Evolutionary conservation across 768 basidiomycete species (phyloP), one percentile per base, ranked within the genome.

Genomic region (Rhodotorula kratochvilovae): DNA sequence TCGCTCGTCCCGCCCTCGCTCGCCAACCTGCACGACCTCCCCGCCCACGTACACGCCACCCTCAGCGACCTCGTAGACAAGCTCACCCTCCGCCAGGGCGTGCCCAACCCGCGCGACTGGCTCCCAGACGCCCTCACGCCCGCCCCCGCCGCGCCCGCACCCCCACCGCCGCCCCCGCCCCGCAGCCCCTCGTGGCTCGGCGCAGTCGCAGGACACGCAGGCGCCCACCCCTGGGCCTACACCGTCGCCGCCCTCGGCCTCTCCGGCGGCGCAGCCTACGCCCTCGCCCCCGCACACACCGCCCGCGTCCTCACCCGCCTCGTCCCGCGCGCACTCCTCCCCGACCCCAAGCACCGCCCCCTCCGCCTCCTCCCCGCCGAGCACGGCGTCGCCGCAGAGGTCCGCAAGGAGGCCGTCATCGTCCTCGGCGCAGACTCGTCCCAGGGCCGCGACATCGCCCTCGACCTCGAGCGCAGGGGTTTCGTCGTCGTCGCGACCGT

Each of bases 401-500:
- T 70, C 17, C n/a, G 77, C 31, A 71, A 73, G 25, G 76, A 78
- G 56, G 70, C 67, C n/a, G 68, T 72, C 39, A 50, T 92, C 48
- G 84, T 92, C 36, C 84, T 92, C 51, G 92, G 92, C 36, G 92
- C 88, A 16, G 92, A 93, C 77, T 23, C 55, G 15, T 31, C 53
- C 3, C 42, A 55, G 13, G 73, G 73, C 0, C 16, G 64, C 3
- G 68, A 76, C 42, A 80, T 93, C 53, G 87, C 92, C 63, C 77
- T 85, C 57, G 88, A 88, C 63, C 83, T 94, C 56, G 90, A 92
- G 81, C 84, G 83, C 77, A 85, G 87, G 70, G 91, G 90, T 0
- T 93, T 89, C 77, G 89, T 92, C 76, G 88, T 94, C 48, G 87
- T 94, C 72, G 83, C 87, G 8, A 92, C 89, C 70, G 91, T 92